Percentiles rank a stretch among this genome's conserved stretches.
phyloP scores from a whole-genome alignment of 192 early-diverging fungal genomes.

The Cetraspora pellucida region DNA sequence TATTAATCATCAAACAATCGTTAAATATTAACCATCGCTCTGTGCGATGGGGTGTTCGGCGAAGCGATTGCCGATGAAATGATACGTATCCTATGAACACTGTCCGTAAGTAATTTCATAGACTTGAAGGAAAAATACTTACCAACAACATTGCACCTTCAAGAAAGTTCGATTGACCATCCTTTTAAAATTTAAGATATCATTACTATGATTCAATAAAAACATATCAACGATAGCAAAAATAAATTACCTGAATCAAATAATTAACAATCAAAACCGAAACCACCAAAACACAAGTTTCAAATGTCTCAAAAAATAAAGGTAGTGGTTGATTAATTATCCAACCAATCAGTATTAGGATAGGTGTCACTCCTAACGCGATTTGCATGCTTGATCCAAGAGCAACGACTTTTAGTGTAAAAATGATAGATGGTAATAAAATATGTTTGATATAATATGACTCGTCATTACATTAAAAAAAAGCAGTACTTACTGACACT shows the following conservation, averaged over 20 bases:
- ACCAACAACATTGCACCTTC: constrained; percentile 80
- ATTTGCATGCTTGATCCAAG: constrained; percentile 61
- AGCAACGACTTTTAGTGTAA: too few relatives aligned
- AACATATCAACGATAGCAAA: not conserved
- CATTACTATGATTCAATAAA: not conserved
- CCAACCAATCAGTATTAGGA: constrained; percentile 80
- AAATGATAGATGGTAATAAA: too few relatives aligned
- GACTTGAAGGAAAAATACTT: too few relatives aligned
- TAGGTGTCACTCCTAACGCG: constrained; percentile 70
- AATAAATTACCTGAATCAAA: constrained; percentile 52
- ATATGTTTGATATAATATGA: too few relatives aligned
- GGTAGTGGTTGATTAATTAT: constrained; percentile 73
- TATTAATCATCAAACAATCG: too few relatives aligned
- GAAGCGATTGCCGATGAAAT: too few relatives aligned
- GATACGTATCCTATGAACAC: too few relatives aligned
- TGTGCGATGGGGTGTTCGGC: too few relatives aligned
- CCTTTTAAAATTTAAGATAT: constrained; percentile 37
- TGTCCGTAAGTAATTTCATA: too few relatives aligned
- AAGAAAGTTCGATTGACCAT: constrained; percentile 90
- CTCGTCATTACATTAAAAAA: too few relatives aligned
- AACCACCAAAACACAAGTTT: constrained; percentile 77
- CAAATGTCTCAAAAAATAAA: constrained; percentile 79
- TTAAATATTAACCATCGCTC: too few relatives aligned
- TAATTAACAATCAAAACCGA: constrained; percentile 77
- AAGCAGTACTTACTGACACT: too few relatives aligned